Conservation (phyloP, 768 basidiomycete genomes). For the Tricholomella constricta region DNA sequence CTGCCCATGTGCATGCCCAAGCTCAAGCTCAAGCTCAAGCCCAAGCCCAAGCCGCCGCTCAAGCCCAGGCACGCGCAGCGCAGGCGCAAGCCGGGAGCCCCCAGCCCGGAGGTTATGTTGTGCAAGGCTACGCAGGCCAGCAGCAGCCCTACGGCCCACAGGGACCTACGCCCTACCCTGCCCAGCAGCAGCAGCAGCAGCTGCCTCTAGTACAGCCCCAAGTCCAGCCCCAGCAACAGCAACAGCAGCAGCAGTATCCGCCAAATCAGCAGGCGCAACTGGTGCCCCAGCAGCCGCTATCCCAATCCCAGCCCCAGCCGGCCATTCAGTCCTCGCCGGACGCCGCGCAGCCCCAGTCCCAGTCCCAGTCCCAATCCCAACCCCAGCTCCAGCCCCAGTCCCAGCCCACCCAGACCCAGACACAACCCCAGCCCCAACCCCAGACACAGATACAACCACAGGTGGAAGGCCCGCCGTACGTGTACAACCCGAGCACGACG, state of each 20-base stretch:
- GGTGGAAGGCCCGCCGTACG: constrained; percentile 45
- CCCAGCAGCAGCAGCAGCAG: constrained; percentile 29
- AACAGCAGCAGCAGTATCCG: no score
- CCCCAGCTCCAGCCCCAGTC: constrained; percentile 25
- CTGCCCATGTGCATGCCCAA: constrained; percentile 1
- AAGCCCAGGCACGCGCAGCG: constrained; percentile 17
- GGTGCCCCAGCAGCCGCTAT: no score
- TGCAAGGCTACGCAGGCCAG: constrained; percentile 31
- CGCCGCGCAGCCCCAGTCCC: constrained; percentile 18
- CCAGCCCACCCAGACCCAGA: constrained; percentile 18
- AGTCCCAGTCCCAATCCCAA: constrained; percentile 19
- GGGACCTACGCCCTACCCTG: constrained; percentile 41
- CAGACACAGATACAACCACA: constrained; percentile 28
- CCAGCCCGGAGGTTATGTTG: constrained; percentile 24
- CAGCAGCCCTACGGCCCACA: constrained; percentile 41
- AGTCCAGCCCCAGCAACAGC: constrained; percentile 25
- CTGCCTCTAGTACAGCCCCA: constrained; percentile 23
- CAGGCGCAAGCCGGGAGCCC: constrained; percentile 11
- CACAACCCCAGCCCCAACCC: constrained; percentile 27
- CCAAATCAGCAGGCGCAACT: no score
- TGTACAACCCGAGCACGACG: constrained; percentile 63
- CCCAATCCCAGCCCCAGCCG: no score
- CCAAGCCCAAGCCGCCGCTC: constrained; percentile 10
- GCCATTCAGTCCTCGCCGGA: no score
- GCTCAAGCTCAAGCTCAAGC: constrained; percentile 13